Base-by-base conservation (phyloP, 805 yeast genomes). In the Wickerhamiella alocasiicola region DNA sequence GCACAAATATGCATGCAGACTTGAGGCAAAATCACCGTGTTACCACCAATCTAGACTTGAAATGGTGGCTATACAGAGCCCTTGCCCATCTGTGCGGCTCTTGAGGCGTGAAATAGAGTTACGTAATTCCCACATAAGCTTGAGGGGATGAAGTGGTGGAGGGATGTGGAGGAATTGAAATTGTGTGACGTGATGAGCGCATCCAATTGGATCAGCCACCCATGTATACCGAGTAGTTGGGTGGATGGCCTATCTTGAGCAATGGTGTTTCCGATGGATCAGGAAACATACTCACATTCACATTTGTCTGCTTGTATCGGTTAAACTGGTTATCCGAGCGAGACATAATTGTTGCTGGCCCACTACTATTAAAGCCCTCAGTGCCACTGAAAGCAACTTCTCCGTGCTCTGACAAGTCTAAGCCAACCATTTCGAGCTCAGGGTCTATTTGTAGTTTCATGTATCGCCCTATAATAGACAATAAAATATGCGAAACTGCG, bases 391-490 rank as follows among this genome's bases (percentile, higher is more conserved):
- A 31, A 1, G 93, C 81, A 59, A 74, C 76, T 62, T 87, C 97
- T 52, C 95, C 95, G 55, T 85, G 83, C 67, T 87, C 85, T 16
- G 84, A 76, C 47, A 78, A 70, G 63, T 88, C 98, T 23, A 91
- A 78, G 46, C 97, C 96, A 50, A 77, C 56, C 49, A 78, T 74
- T 64, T 88, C 97, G 59, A 81, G 88, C 47, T 85, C 95, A 54
- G 81, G 81, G 49, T 76, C 71, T 53, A 85, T 72, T 66, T 96
- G 75, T 56, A 88, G 66, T 62, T 78, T 75, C 57, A 87, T 70
- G 67, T 76, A 74, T 47, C 84, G 67, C 54, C 65, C 68, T 70
- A 84, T 80, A 74, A 81, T 72, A 31, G 63, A 57, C 50, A 84
- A 66, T 32, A 88, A 64, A 44, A 81, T 66, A 4, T 80, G 70